phyloP scores from a whole-genome alignment of 139 green algal genomes.

The Chlamydomonas incerta region DNA sequence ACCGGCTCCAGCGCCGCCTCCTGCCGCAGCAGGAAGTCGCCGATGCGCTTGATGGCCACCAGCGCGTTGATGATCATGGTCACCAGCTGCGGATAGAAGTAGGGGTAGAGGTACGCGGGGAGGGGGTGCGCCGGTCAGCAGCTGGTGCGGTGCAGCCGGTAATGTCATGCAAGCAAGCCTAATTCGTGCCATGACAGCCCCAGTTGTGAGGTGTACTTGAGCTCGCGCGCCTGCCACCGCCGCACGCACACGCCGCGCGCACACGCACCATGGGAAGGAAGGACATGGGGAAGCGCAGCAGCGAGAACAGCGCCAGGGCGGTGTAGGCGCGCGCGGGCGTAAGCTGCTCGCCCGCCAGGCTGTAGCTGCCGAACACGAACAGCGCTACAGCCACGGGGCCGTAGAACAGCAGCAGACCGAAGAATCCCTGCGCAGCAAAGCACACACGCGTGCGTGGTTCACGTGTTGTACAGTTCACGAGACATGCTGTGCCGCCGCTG shows the following conservation, averaged over 20 bases:
- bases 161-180: too few relatives aligned
- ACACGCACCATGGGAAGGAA: constrained; percentile 84
- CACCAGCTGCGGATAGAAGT: constrained; percentile 47
- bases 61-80: constrained; percentile 71
- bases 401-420: constrained; percentile 83
- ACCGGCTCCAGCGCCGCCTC: constrained; percentile 49
- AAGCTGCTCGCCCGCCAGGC: constrained; percentile 56
- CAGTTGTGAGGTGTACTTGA: too few relatives aligned
- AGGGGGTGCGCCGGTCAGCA: too few relatives aligned
- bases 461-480: too few relatives aligned
- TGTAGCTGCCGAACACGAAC: constrained; percentile 85
- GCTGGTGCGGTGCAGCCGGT: too few relatives aligned
- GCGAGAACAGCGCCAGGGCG: constrained; percentile 90
- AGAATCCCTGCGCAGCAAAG: constrained; percentile 66
- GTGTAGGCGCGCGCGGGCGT: constrained; percentile 82
- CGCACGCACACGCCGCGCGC: too few relatives aligned
- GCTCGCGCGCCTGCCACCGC: too few relatives aligned
- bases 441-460: too few relatives aligned
- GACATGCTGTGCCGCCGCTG: too few relatives aligned
- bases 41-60: constrained; percentile 72
- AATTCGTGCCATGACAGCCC: too few relatives aligned
- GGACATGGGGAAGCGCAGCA: constrained; percentile 94
- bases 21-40: constrained; percentile 57
- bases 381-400: constrained; percentile 85
- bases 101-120: background rate